These are phyloP conservation scores for Beauveria pseudobassiana DNA, from an alignment of 2,329 filamentous ascomycete species.

Conservation along the genomic window DNA sequence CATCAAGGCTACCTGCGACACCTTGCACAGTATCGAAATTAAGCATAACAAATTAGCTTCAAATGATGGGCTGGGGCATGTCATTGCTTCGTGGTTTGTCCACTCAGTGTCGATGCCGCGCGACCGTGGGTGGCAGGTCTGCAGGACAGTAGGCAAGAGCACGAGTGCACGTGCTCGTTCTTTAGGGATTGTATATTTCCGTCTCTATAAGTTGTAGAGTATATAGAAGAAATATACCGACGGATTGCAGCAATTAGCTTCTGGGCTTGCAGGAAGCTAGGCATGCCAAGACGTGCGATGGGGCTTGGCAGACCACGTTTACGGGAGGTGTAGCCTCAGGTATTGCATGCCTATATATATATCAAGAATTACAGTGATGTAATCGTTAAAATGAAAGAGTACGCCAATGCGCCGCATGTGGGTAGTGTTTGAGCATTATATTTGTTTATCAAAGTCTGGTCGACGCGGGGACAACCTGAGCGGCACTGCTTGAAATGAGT, in stretches of 20 bases:
- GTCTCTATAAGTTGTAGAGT: too few species aligned
- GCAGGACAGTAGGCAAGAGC: background rate
- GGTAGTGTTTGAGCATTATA: too few species aligned
- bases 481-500: too few species aligned
- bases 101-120: conserved; percentile 4
- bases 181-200: background rate
- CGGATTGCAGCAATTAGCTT: background rate
- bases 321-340: background rate
- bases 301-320: background rate
- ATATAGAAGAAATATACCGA: background rate
- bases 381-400: too few species aligned
- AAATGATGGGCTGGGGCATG: background rate
- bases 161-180: background rate
- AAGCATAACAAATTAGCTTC: background rate
- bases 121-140: background rate
- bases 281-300: background rate
- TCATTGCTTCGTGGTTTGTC: background rate
- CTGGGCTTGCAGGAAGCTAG: conserved; percentile 1
- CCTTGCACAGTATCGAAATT: background rate
- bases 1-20: background rate
- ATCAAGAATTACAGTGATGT: too few species aligned
- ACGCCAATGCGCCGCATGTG: too few species aligned
- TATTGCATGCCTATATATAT: too few species aligned
- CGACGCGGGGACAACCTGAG: too few species aligned
- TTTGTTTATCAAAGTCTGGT: too few species aligned